Conservation (phyloP, 345 rosid genomes). For the Heritiera littoralis region DNA sequence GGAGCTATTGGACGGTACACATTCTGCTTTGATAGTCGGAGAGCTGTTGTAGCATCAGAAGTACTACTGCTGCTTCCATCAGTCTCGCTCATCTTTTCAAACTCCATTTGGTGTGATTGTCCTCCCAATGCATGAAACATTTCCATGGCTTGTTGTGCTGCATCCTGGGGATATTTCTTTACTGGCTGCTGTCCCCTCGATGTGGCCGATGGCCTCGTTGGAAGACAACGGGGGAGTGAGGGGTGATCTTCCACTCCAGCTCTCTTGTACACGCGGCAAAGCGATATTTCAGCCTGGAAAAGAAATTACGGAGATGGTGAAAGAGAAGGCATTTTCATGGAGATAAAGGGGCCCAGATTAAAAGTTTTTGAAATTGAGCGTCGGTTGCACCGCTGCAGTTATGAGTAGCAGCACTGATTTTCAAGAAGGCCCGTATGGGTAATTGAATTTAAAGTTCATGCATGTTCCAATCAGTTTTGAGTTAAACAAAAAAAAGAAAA, state of each 20-base stretch:
- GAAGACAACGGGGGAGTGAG: constrained; percentile 67
- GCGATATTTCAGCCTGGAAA: constrained; percentile 77
- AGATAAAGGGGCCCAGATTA: not conserved
- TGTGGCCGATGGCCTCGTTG: constrained; percentile 46
- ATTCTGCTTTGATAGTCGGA: constrained; percentile 61
- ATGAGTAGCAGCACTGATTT: not conserved
- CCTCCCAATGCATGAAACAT: constrained; percentile 26
- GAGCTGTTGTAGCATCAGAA: constrained; percentile 65
- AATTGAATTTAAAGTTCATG: not conserved
- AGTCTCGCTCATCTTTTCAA: constrained; percentile 40
- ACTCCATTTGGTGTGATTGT: constrained; percentile 30
- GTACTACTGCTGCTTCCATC: constrained; percentile 54
- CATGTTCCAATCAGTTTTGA: not conserved
- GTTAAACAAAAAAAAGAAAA: not conserved
- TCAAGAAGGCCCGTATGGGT: not conserved
- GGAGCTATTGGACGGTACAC: constrained; percentile 46
- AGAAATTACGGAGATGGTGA: not conserved
- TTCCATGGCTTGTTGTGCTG: constrained; percentile 26
- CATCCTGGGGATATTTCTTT: constrained; percentile 27
- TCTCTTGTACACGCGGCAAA: constrained; percentile 94
- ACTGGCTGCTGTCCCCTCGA: constrained; percentile 20
- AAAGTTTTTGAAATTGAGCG: not conserved
- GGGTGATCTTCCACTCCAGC: constrained; percentile 95
- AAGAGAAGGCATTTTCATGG: not conserved
- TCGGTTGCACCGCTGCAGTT: not conserved